A percentile compares a stretch with the other conserved stretches of the same genome.
Conservation (phyloP, 495 filamentous ascomycete genomes). For the Hyaloscypha hepaticicola region DNA sequence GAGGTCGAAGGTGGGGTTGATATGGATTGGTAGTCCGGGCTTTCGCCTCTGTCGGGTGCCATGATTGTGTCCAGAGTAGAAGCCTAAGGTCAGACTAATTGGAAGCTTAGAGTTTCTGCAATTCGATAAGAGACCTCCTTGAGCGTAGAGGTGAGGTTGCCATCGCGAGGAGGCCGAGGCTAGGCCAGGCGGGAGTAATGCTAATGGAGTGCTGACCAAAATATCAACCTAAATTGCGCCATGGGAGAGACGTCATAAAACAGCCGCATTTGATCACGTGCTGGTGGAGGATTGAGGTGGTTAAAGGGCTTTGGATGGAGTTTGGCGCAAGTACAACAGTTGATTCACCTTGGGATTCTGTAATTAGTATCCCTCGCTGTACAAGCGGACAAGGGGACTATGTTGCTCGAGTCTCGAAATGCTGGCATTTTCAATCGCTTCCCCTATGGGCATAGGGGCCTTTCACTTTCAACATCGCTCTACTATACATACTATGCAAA, state of each 20-base stretch:
- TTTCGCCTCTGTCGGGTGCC: constrained; percentile 39
- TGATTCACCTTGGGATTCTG: too few relatives aligned
- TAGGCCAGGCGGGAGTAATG: background rate
- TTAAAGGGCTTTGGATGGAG: too few relatives aligned
- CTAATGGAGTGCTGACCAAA: constrained; percentile 4
- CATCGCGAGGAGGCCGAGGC: background rate
- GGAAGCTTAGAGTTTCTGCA: background rate
- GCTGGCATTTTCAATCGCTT: background rate
- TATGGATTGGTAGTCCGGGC: constrained; percentile 24
- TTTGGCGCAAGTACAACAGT: too few relatives aligned
- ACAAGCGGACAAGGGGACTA: too few relatives aligned
- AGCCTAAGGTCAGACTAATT: background rate
- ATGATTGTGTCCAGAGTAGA: constrained; percentile 22
- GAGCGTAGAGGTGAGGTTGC: background rate
- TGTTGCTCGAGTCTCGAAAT: background rate
- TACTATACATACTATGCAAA: background rate
- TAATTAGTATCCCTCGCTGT: too few relatives aligned
- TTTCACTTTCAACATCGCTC: background rate
- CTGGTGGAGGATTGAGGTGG: too few relatives aligned
- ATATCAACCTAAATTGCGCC: background rate
- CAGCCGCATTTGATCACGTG: too few relatives aligned
- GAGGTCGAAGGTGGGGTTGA: constrained; percentile 14
- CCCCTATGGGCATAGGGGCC: background rate
- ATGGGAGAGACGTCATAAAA: too few relatives aligned
- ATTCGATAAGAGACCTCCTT: background rate